A percentile compares a stretch with the other conserved stretches of the same genome.
Evolutionary conservation across 2,329 filamentous ascomycete species (phyloP).

Genomic region (Colletotrichum karsti): DNA sequence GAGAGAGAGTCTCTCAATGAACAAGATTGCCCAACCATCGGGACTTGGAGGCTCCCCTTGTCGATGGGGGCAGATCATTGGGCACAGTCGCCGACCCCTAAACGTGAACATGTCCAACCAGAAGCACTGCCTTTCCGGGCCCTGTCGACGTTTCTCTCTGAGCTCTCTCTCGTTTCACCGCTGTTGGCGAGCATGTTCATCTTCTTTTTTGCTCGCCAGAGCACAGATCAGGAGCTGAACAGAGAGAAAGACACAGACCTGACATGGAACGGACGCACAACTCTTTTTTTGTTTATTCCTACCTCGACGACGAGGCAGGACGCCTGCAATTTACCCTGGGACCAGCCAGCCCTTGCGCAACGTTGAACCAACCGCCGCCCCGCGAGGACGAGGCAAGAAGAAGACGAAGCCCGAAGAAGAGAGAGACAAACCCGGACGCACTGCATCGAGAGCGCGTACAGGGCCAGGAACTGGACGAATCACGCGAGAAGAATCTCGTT

Average conservation of each 20-base stretch:
- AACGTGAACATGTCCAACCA: background rate
- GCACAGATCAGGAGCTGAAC: conserved; percentile 14
- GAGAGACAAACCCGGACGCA: background rate
- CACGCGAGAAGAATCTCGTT: background rate
- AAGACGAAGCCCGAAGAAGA: background rate
- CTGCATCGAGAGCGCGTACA: background rate
- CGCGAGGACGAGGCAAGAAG: background rate
- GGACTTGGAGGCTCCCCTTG: background rate
- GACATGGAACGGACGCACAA: background rate
- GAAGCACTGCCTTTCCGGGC: background rate
- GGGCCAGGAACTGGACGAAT: background rate
- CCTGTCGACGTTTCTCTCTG: background rate
- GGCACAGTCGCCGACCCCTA: background rate
- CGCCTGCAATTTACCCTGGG: conserved; percentile 1
- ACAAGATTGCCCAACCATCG: background rate
- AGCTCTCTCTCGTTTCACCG: background rate
- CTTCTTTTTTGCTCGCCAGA: background rate
- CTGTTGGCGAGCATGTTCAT: background rate
- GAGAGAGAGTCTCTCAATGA: background rate
- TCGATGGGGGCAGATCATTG: background rate
- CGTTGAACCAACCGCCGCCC: background rate
- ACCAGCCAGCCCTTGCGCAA: background rate
- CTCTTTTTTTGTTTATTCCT: background rate
- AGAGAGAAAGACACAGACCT: background rate
- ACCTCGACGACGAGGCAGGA: background rate